Conservation (phyloP, 2,329 filamentous ascomycete genomes). For the Penicillium sp. region DNA sequence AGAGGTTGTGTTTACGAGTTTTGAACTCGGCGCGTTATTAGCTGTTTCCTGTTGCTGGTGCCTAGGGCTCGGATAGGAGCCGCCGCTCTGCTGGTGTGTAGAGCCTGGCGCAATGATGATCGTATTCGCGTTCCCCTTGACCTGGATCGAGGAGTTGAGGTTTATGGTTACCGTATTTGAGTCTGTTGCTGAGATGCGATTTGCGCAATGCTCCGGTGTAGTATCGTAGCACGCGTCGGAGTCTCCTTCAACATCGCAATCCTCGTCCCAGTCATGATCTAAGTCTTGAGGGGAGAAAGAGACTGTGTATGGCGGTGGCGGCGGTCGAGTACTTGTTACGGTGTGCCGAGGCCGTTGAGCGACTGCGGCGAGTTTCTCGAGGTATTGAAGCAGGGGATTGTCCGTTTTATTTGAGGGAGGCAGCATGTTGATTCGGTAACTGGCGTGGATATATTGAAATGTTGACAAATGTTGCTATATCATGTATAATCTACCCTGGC, state of each 20-base stretch:
- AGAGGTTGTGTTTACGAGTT: constrained; percentile 32
- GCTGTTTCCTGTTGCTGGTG: background rate
- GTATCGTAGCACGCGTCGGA: constrained; percentile 10
- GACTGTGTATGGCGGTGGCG: constrained; percentile 2
- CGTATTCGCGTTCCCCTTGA: constrained; percentile 41
- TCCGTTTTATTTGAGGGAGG: constrained; percentile 25
- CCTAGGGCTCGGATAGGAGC: background rate
- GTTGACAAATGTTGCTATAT: background rate
- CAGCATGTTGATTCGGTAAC: background rate
- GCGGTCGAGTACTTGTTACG: constrained; percentile 19
- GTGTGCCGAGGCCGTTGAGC: constrained; percentile 8
- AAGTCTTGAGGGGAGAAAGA: background rate
- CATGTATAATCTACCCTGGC: background rate
- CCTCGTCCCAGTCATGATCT: constrained; percentile 8
- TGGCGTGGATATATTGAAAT: background rate
- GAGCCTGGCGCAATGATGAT: constrained; percentile 31
- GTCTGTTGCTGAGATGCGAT: background rate
- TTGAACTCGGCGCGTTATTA: constrained; percentile 9
- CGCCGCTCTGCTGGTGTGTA: background rate
- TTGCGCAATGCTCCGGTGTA: background rate
- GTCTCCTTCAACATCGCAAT: constrained; percentile 10
- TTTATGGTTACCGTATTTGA: constrained; percentile 36
- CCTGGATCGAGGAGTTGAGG: constrained; percentile 42
- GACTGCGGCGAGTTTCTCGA: background rate
- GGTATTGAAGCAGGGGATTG: background rate